phyloP scores from a whole-genome alignment of 768 basidiomycete genomes.

The Xerocomus spinulosus region DNA sequence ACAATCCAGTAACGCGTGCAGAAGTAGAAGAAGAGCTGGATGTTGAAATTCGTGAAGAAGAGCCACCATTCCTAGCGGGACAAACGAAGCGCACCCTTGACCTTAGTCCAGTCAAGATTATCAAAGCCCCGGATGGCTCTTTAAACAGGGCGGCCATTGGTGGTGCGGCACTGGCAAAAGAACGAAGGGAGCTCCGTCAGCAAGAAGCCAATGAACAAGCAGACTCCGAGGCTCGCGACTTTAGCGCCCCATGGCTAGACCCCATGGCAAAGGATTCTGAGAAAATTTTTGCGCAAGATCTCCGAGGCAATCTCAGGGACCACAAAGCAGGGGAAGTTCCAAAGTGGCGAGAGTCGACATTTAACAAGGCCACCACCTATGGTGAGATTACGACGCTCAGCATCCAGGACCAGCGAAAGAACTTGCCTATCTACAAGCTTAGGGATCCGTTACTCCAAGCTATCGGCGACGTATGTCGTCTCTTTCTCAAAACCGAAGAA shows the following conservation, averaged over 20 bases:
- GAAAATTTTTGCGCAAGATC: slow-evolving; percentile 88
- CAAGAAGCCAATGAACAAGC: slow-evolving; percentile 93
- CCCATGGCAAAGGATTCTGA: slow-evolving; percentile 92
- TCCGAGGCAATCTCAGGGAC: slow-evolving; percentile 75
- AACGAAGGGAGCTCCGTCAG: slow-evolving; percentile 88
- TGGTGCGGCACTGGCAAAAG: slow-evolving; percentile 90
- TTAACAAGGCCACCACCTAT: slow-evolving; percentile 94
- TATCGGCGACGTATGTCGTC: slow-evolving; percentile 66
- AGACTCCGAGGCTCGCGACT: slow-evolving; percentile 91
- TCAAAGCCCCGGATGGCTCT: slow-evolving; percentile 98
- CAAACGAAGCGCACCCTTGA: slow-evolving; percentile 96
- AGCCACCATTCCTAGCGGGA: slow-evolving; percentile 92
- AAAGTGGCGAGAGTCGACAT: slow-evolving; percentile 87
- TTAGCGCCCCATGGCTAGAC: slow-evolving; percentile 95
- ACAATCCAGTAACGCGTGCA: slow-evolving; percentile 67
- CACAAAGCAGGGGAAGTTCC: slow-evolving; percentile 81
- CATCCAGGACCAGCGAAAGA: slow-evolving; percentile 91
- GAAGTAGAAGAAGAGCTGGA: slow-evolving; percentile 97
- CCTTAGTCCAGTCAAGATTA: slow-evolving; percentile 94
- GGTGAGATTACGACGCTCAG: slow-evolving; percentile 88
- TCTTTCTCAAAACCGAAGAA: slow-evolving; percentile 1
- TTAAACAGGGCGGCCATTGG: slow-evolving; percentile 93
- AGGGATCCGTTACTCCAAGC: slow-evolving; percentile 87
- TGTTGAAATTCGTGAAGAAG: slow-evolving; percentile 95
- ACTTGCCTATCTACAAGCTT: slow-evolving; percentile 92